phyloP scores from a whole-genome alignment of 2,329 filamentous ascomycete genomes.

The Pestalotiopsis sp. region DNA sequence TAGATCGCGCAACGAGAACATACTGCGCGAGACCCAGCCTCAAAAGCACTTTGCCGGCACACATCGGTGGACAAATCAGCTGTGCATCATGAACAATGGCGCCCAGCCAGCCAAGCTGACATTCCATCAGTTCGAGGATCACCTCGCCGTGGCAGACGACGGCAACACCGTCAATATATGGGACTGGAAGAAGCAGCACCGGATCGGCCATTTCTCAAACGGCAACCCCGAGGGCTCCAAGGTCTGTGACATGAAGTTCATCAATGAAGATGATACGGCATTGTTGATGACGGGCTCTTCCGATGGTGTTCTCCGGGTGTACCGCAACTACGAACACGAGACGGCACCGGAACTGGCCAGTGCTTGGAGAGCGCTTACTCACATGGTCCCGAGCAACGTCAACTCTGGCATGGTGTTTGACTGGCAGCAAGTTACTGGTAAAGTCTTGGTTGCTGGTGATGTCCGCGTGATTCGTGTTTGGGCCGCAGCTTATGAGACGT shows the following conservation, averaged over 20 bases:
- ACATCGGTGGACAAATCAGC: constrained; percentile 80
- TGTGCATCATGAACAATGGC: constrained; percentile 84
- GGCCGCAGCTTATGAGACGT: constrained; percentile 93
- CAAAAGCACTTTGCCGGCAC: constrained; percentile 86
- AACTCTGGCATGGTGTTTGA: constrained; percentile 97
- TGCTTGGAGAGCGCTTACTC: constrained; percentile 87
- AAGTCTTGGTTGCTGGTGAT: constrained; percentile 93
- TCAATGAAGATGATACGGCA: constrained; percentile 97
- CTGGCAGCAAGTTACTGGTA: constrained; percentile 97
- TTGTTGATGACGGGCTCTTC: constrained; percentile 93
- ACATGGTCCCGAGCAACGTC: constrained; percentile 91
- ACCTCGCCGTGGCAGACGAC: constrained; percentile 91
- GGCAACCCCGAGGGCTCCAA: constrained; percentile 89
- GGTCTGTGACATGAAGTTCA: constrained; percentile 94
- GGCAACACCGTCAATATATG: constrained; percentile 88
- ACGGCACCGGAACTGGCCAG: constrained; percentile 82
- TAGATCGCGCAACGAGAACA: constrained; percentile 87
- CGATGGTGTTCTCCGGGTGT: constrained; percentile 91
- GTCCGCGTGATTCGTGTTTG: constrained; percentile 94
- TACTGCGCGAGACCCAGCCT: constrained; percentile 89
- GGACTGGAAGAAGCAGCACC: constrained; percentile 83
- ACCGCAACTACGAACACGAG: constrained; percentile 84
- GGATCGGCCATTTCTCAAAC: constrained; percentile 86
- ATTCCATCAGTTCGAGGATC: constrained; percentile 97
- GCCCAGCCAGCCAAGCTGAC: constrained; percentile 91